phyloP scores from a whole-genome alignment of 495 filamentous ascomycete species.

The Talaromyces borbonicus region DNA sequence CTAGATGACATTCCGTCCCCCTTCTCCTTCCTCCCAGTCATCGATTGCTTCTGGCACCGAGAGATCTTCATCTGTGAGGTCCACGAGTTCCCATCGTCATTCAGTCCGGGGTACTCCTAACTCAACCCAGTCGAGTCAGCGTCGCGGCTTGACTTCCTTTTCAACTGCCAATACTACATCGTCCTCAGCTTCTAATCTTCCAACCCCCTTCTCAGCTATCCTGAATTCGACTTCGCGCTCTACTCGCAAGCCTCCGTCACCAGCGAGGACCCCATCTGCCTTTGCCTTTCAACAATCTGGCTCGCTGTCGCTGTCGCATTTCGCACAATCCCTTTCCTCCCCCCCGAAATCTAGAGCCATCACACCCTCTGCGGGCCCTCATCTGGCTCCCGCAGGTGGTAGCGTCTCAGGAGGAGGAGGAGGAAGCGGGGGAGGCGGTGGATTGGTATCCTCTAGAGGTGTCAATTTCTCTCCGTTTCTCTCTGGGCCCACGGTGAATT shows the following conservation, averaged over 20 bases:
- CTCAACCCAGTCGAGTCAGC: conserved; percentile 47
- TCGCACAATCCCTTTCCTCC: conserved; percentile 46
- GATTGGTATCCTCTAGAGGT: conserved; percentile 43
- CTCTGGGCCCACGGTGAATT: conserved; percentile 50
- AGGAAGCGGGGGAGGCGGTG: conserved; percentile 50
- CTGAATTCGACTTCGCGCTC: conserved; percentile 40
- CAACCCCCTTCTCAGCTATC: conserved; percentile 47
- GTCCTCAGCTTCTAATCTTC: conserved; percentile 41
- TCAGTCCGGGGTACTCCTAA: conserved; percentile 51
- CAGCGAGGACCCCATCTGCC: conserved; percentile 39
- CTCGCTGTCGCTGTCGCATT: conserved; percentile 44
- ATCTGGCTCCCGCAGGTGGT: conserved; percentile 49
- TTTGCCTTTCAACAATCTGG: conserved; percentile 49
- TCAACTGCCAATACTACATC: conserved; percentile 45
- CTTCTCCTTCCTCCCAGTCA: conserved; percentile 51
- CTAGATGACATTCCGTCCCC: conserved; percentile 57
- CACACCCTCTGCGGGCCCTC: conserved; percentile 49
- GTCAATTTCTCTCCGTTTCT: conserved; percentile 55
- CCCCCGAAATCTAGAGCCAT: conserved; percentile 46
- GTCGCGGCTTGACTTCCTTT: conserved; percentile 54
- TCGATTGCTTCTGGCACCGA: conserved; percentile 51
- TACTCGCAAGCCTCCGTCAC: conserved; percentile 38
- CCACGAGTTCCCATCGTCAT: conserved; percentile 46
- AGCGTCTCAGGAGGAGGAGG: conserved; percentile 45
- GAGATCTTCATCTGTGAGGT: conserved; percentile 45